These are phyloP conservation scores for Anisodus tanguticus DNA, from an alignment of 257 asterid genomes.

Conservation along the genomic window DNA sequence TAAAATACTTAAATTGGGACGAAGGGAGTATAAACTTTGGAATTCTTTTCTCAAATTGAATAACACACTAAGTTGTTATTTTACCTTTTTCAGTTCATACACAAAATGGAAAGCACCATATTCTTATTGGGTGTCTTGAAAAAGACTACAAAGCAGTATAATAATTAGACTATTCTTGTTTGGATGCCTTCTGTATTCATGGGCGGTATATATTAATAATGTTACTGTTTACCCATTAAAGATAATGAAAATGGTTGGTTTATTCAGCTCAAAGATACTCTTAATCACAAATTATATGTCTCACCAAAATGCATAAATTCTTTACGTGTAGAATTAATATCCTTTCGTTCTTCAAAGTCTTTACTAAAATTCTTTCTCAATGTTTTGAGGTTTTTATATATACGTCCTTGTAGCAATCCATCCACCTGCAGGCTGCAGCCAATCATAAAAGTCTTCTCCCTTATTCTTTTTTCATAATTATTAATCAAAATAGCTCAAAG, in stretches of 20 bases:
- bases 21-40: too few species aligned
- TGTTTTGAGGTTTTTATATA: neutral
- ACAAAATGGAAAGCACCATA: neutral
- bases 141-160: neutral
- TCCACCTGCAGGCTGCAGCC: neutral
- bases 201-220: neutral
- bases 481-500: neutral
- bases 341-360: too few species aligned
- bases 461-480: neutral
- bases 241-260: too few species aligned
- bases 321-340: too few species aligned
- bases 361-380: neutral
- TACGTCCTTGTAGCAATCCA: slow-evolving; percentile 2
- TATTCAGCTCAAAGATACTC: too few species aligned
- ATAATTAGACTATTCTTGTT: neutral
- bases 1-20: too few species aligned
- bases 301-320: too few species aligned
- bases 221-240: neutral
- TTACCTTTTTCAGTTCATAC: neutral
- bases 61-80: neutral
- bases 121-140: too few species aligned
- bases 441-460: slow-evolving; percentile 21
- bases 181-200: neutral
- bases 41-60: neutral
- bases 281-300: too few species aligned